Base-by-base conservation (phyloP, 352 stramenopile genomes). In the Phytophthora pini region DNA sequence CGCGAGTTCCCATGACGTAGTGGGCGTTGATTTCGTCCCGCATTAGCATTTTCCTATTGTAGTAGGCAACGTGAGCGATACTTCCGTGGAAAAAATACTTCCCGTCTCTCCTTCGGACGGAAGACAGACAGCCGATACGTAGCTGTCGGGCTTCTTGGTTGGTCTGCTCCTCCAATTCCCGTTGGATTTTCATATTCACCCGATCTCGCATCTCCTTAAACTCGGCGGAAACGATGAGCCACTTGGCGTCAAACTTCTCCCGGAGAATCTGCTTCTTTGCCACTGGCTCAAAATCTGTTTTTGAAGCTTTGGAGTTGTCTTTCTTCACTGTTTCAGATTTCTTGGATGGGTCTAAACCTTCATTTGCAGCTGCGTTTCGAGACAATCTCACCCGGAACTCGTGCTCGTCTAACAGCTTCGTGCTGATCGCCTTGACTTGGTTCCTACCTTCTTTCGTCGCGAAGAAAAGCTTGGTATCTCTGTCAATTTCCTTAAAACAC, bases 1-100 rank as follows among this genome's bases (percentile, higher is more conserved):
- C 82, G 3, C 70, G 66, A 20, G 77, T 79, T 2, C 80, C 89
- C 43, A 93, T 66, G 2, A 93, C 70, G 29, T 84, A 96, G 64
- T 96, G 92, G 0, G 73, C 68, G 27, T 91, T 89, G 22, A 98
- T 62, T 52, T 86, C 66, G 32, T 97, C 90, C 0, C 79, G 77
- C 43, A 56, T 82, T 15, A 98, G 52, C 5, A 68, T 62, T 8
- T 66, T 56, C 7, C 73, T 73, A 34, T 84, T 86, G 75, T 95
- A 98, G 52, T 92, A 94, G 10, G 87, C 88, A 6, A 98, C 84
- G 50, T 97, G 90, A 15, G 87, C 87, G 26, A 97, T 82, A 11
- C 66, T 60, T 3, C 92, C 92, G 15, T 91, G 76, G 61, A 97
- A 97, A 66, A 93, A 97, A 51, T 92, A 80, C 36, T 94, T 95